Evolutionary conservation across 2,329 filamentous ascomycete genomes (phyloP), one percentile per base, ranked within the genome.

Genomic region (Penicillium sp.): DNA sequence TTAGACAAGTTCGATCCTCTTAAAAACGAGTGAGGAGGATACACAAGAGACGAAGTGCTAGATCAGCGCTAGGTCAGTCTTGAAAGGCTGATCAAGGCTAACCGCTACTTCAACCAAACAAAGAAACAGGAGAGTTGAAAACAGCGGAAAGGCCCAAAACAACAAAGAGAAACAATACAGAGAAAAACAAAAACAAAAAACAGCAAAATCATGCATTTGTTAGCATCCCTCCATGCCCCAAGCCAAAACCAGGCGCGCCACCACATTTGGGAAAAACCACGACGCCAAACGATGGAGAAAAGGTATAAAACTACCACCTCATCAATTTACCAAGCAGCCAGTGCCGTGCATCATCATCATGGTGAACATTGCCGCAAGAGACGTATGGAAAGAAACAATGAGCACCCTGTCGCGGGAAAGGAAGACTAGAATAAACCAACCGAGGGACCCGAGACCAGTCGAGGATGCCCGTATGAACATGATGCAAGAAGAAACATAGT

Each of bases 251-350:
- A 55, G 48, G 27, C 47, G n/a, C 49, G 62, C 57, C 55, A 64
- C 55, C 56, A 60, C 56, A 59, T 49, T 44, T 58, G 56, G 60
- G 57, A 53, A 56, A 51, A 55, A 60, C 59, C 62, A 63, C 50
- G 62, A 66, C 64, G 65, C 64, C 64, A 52, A 66, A 61, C 51
- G 58, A 66, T 66, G 64, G 61, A 63, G 61, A 57, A 56, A 51
- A 45, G 43, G 33, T 45, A 36, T 33, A 35, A 49, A 55, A 53
- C 10, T 42, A 52, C 39, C 41, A 50, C 59, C 52, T 56, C 49
- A 50, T 60, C 60, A 55, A 55, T 64, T 57, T 58, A 62, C 57
- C 58, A 52, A 64, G 49, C 61, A 62, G 54, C 57, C 60, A 58
- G 59, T 57, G 57, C 61, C 38, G 57, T 53, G 62, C 57, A 63